Evolutionary conservation across 2,329 filamentous ascomycete species (phyloP).

Genomic region (Dothiorella sarmentorum): DNA sequence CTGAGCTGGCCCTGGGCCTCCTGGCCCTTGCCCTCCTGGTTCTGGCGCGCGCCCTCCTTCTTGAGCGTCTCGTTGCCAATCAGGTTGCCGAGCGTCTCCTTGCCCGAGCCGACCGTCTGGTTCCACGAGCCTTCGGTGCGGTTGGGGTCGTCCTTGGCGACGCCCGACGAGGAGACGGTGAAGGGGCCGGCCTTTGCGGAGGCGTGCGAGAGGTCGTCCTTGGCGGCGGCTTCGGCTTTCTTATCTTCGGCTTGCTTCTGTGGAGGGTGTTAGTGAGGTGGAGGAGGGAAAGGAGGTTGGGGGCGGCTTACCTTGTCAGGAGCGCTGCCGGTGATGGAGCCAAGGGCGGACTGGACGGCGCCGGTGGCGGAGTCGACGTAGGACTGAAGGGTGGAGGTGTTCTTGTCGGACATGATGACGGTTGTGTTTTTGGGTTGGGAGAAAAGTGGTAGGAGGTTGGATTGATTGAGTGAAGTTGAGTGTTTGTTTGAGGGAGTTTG

Average conservation of each 20-base stretch:
- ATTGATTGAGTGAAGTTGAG: neutral
- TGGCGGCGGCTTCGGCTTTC: conserved; percentile 61
- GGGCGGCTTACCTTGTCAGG: conserved; percentile 55
- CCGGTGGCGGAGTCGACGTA: conserved; percentile 63
- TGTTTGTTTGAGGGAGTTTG: conserved; percentile 3
- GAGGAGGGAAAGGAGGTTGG: neutral
- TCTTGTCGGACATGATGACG: conserved; percentile 50
- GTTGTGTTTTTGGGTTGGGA: neutral
- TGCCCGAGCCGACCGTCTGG: conserved; percentile 82
- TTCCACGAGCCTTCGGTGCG: conserved; percentile 74
- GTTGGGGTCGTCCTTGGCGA: conserved; percentile 68
- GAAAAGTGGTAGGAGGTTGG: neutral
- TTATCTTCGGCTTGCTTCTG: conserved; percentile 60
- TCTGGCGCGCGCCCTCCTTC: conserved; percentile 71
- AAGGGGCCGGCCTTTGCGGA: conserved; percentile 70
- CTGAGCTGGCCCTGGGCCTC: conserved; percentile 79
- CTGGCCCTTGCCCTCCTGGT: conserved; percentile 72
- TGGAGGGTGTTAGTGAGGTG: conserved; percentile 26
- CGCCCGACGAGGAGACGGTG: conserved; percentile 66
- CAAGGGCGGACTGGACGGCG: conserved; percentile 67
- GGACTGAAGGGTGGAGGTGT: conserved; percentile 75
- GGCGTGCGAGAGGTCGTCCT: conserved; percentile 72
- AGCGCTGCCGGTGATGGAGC: conserved; percentile 68
- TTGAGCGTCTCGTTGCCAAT: conserved; percentile 74
- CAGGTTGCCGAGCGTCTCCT: conserved; percentile 74